Percentiles rank a stretch among this genome's conserved stretches.
These are phyloP conservation scores for Vitis hybrid DNA, from an alignment of 177 flowering plant genomes.

Conservation along the genomic window DNA sequence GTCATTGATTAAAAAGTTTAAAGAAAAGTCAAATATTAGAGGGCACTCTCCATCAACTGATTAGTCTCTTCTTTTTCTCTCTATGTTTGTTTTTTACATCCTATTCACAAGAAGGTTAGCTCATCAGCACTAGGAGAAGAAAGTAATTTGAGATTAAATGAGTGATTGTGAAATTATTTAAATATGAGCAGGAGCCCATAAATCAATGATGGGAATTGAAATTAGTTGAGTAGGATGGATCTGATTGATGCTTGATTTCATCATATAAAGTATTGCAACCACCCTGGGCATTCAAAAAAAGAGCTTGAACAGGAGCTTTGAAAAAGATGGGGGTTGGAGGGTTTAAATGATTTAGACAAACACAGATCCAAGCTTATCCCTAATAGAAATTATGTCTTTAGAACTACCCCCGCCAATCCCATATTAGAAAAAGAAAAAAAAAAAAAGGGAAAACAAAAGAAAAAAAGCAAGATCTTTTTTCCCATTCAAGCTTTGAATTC, in stretches of 20 bases:
- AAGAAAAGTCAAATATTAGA: too few species aligned
- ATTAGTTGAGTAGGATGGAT: not conserved
- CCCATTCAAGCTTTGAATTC: conserved; percentile 26
- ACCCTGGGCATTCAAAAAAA: conserved; percentile 5
- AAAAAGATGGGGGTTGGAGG: conserved; percentile 16
- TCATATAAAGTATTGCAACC: not conserved
- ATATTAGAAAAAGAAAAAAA: not conserved
- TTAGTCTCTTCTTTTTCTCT: too few species aligned
- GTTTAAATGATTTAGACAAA: conserved; percentile 18
- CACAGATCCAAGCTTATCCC: conserved; percentile 25
- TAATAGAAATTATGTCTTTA: not conserved
- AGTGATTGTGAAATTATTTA: not conserved
- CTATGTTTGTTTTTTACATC: too few species aligned
- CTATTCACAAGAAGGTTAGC: too few species aligned
- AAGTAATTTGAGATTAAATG: too few species aligned
- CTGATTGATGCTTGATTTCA: not conserved
- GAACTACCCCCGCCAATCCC: not conserved
- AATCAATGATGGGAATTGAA: not conserved
- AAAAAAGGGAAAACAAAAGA: not conserved
- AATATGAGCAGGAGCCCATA: not conserved
- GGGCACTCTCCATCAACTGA: too few species aligned
- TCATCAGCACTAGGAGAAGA: too few species aligned
- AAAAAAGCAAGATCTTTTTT: conserved; percentile 13
- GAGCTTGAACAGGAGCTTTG: conserved; percentile 13
- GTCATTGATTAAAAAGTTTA: too few species aligned